Percentiles rank a stretch among this genome's conserved stretches.
Conservation (phyloP, 1,284 basidiomycete species). For the Xerocomus minutiporus region DNA sequence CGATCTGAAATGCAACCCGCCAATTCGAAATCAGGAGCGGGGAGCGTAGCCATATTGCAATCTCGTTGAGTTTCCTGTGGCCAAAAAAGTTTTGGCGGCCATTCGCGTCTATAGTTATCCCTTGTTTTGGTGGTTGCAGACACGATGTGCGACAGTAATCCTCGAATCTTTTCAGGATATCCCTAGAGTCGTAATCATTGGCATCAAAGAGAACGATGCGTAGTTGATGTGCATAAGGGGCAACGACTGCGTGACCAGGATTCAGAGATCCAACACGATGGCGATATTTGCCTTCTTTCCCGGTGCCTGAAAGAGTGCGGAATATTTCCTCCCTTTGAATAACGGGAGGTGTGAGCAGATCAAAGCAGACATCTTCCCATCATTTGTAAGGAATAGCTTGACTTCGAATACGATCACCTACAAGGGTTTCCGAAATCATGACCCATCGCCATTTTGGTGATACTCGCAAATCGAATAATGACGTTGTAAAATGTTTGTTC, state of each 20-base stretch:
- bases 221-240: constrained; percentile 62
- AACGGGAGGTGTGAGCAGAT: constrained; percentile 56
- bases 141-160: constrained; percentile 52
- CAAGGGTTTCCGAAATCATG: constrained; percentile 45
- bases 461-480: constrained; percentile 52
- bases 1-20: constrained; percentile 67
- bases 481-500: constrained; percentile 50
- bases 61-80: constrained; percentile 40
- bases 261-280: constrained; percentile 53
- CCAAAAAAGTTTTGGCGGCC: constrained; percentile 47
- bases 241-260: constrained; percentile 48
- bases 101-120: constrained; percentile 42
- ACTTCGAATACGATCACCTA: constrained; percentile 20
- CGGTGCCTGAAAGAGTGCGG: constrained; percentile 42
- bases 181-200: constrained; percentile 32
- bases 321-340: constrained; percentile 57
- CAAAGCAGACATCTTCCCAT: constrained; percentile 56
- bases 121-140: constrained; percentile 36
- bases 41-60: constrained; percentile 40
- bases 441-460: constrained; percentile 56
- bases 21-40: constrained; percentile 42
- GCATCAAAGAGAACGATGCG: constrained; percentile 50
- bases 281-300: constrained; percentile 41
- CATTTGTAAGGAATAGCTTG: constrained; percentile 8
- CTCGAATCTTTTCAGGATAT: constrained; percentile 44